Evolutionary conservation across 2,329 filamentous ascomycete species (phyloP).

Genomic region (Sclerotinia minor): DNA sequence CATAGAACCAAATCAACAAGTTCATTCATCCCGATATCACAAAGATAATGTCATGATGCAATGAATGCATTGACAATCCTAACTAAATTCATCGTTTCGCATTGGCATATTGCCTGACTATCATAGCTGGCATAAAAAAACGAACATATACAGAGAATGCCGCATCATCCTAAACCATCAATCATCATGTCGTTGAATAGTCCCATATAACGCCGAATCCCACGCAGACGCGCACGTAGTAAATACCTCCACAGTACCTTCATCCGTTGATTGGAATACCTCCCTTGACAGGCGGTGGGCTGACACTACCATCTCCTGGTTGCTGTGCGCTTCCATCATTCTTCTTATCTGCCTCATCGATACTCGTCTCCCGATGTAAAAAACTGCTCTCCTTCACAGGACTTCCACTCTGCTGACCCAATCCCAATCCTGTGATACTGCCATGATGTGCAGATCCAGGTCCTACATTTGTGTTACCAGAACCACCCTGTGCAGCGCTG

Average conservation of each 20-base stretch:
- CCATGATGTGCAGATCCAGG: slow-evolving; percentile 17
- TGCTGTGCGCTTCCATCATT: slow-evolving; percentile 38
- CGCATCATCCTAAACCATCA: slow-evolving; percentile 22
- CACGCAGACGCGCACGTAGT: slow-evolving; percentile 12
- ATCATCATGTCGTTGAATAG: slow-evolving; percentile 21
- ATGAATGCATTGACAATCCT: slow-evolving; percentile 10
- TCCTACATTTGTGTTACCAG: slow-evolving; percentile 46
- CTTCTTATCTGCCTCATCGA: slow-evolving; percentile 55
- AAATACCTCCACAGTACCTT: slow-evolving; percentile 27
- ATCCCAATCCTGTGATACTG: slow-evolving; percentile 48
- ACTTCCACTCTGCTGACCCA: slow-evolving; percentile 61
- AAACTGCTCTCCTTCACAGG: slow-evolving; percentile 91
- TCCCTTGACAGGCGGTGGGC: slow-evolving; percentile 49
- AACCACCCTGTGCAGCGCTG: slow-evolving; percentile 45
- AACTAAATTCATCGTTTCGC: slow-evolving; percentile 21
- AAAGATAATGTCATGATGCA: background rate
- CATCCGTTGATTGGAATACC: slow-evolving; percentile 67
- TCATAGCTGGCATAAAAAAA: slow-evolving; percentile 24
- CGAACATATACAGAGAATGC: slow-evolving; percentile 26
- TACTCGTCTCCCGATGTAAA: slow-evolving; percentile 78
- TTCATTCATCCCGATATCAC: slow-evolving; percentile 2
- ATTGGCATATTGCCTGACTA: slow-evolving; percentile 18
- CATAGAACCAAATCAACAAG: background rate
- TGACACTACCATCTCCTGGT: slow-evolving; percentile 42
- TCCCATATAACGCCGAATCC: slow-evolving; percentile 26